Evolutionary conservation across 345 rosid genomes (phyloP).

Genomic region (Aethionema arabicum): DNA sequence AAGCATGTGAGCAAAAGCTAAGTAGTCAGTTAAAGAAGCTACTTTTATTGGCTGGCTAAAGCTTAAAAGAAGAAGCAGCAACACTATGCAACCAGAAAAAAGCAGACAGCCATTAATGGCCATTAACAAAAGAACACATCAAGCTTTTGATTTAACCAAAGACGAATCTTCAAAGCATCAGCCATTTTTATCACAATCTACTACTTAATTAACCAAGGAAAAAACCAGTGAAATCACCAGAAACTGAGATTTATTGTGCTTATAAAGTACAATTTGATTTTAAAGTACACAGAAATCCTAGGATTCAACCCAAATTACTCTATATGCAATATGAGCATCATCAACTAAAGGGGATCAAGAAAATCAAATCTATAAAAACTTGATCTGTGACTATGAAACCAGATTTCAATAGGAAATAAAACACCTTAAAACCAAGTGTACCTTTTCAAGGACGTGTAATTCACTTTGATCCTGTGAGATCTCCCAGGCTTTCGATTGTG

Average conservation of each 20-base stretch:
- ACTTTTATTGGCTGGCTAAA: conserved; percentile 24
- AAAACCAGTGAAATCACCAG: too few relatives aligned
- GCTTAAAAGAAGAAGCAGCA: conserved; percentile 15
- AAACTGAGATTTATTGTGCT: too few relatives aligned
- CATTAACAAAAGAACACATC: too few relatives aligned
- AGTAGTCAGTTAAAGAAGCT: too few relatives aligned
- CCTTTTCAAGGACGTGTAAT: conserved; percentile 37
- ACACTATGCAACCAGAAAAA: background rate
- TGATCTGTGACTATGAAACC: conserved; percentile 11
- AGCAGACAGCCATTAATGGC: too few relatives aligned
- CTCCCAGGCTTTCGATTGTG: conserved; percentile 67
- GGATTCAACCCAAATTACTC: conserved; percentile 3
- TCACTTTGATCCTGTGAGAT: conserved; percentile 49
- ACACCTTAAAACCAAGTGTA: conserved; percentile 27
- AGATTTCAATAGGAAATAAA: conserved; percentile 20
- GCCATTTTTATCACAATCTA: conserved; percentile 12
- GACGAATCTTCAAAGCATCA: conserved; percentile 9
- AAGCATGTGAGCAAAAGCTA: conserved; percentile 18
- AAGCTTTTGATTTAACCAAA: too few relatives aligned
- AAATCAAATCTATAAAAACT: conserved; percentile 8
- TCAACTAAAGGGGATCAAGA: conserved; percentile 17
- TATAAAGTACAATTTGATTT: too few relatives aligned
- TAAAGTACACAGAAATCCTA: too few relatives aligned
- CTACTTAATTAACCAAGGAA: background rate
- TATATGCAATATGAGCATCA: conserved; percentile 28